These are phyloP conservation scores for Amphichorda felina DNA, from an alignment of 2,329 filamentous ascomycete species.

Conservation along the genomic window DNA sequence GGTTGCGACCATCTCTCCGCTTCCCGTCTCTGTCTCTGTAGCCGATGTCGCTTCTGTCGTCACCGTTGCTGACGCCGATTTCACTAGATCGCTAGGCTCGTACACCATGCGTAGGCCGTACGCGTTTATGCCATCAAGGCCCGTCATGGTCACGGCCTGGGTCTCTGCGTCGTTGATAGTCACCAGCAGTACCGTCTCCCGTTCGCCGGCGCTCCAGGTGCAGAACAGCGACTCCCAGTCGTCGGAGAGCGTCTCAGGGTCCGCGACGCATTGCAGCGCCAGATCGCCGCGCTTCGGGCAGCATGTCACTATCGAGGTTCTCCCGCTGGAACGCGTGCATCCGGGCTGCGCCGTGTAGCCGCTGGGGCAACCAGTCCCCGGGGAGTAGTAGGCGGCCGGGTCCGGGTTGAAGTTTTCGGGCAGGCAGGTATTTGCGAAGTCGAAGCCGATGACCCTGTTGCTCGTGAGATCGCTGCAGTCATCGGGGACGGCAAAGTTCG, in stretches of 20 bases:
- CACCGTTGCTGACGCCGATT: no score
- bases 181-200: slow-evolving; percentile 10
- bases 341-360: slow-evolving; percentile 14
- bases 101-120: slow-evolving; percentile 22
- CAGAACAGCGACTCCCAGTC: slow-evolving; percentile 16
- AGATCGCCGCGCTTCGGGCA: slow-evolving; percentile 16
- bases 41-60: no score
- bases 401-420: slow-evolving; percentile 14
- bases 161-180: slow-evolving; percentile 13
- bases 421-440: slow-evolving; percentile 14
- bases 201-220: slow-evolving; percentile 17
- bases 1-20: slow-evolving; percentile 5
- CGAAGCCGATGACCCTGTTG: slow-evolving; percentile 9
- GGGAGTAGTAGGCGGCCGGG: slow-evolving; percentile 16
- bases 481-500: slow-evolving; percentile 3
- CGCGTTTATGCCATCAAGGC: slow-evolving; percentile 16
- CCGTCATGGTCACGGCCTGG: slow-evolving; percentile 8
- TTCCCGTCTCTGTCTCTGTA: no score
- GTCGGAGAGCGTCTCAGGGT: slow-evolving; percentile 9
- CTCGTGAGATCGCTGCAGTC: slow-evolving; percentile 8
- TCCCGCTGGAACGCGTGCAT: slow-evolving; percentile 14
- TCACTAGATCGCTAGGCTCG: slow-evolving; percentile 14
- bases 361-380: slow-evolving; percentile 16
- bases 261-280: slow-evolving; percentile 14
- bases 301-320: slow-evolving; percentile 21